Conservation (phyloP, 257 asterid species). For the Nicotiana knightiana region DNA sequence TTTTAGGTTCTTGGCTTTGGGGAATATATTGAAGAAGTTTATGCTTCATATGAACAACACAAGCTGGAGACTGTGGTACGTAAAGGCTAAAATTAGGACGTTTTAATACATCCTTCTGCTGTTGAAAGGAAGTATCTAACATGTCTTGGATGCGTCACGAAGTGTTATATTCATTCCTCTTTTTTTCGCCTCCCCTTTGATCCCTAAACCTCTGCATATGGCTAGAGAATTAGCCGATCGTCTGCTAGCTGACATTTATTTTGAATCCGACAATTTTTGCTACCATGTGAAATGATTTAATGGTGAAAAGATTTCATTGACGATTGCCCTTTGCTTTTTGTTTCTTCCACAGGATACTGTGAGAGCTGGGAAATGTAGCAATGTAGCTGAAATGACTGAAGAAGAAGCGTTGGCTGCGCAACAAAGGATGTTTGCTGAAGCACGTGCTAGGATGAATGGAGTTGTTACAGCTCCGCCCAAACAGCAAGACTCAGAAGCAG, state of each 20-base stretch:
- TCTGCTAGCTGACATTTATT: not conserved
- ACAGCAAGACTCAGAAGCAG: conserved; percentile 34
- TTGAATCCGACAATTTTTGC: not conserved
- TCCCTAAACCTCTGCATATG: not conserved
- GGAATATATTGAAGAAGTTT: conserved; percentile 88
- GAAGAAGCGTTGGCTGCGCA: conserved; percentile 87
- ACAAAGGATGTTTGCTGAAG: conserved; percentile 98
- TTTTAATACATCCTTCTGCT: not conserved
- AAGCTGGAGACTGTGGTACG: conserved; percentile 66
- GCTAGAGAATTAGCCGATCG: not conserved
- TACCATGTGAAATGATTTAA: not conserved
- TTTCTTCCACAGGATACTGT: conserved; percentile 53
- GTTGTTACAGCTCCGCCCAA: conserved; percentile 44
- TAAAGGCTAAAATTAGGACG: conserved; percentile 7
- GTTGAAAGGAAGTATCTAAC: not conserved
- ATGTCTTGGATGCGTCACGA: not conserved
- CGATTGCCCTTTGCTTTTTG: not conserved
- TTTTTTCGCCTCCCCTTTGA: not conserved
- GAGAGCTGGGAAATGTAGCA: conserved; percentile 69
- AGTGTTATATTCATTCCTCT: not conserved
- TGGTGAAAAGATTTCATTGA: not conserved
- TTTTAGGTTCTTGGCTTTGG: conserved; percentile 89
- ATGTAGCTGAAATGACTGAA: conserved; percentile 88
- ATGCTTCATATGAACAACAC: conserved; percentile 93
- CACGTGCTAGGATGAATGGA: conserved; percentile 92